A percentile compares a stretch with the other conserved stretches of the same genome.
These are phyloP conservation scores for Zymoseptoria passerinii DNA, from an alignment of 2,329 filamentous ascomycete species.

Conservation along the genomic window DNA sequence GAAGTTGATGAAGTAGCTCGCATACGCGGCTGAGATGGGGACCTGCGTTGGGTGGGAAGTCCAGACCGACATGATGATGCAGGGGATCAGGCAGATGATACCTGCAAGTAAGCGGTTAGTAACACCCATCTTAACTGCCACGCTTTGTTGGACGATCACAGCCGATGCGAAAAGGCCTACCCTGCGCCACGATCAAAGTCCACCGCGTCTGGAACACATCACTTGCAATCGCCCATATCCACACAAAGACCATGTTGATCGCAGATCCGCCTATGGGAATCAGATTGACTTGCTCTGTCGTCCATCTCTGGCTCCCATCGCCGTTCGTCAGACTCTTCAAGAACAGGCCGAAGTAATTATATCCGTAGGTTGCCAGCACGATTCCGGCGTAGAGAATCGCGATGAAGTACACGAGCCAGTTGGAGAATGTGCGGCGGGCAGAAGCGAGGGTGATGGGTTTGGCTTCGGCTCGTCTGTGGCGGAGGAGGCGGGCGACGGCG, in stretches of 20 bases:
- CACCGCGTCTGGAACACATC: conserved; percentile 44
- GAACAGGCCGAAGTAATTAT: conserved; percentile 40
- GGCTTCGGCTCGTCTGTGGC: conserved; percentile 39
- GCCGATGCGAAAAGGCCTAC: conserved; percentile 3
- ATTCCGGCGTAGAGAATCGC: conserved; percentile 37
- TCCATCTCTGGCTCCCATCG: conserved; percentile 38
- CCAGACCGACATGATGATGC: conserved; percentile 49
- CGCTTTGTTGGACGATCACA: background rate
- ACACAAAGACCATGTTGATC: conserved; percentile 38
- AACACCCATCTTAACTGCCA: too few relatives aligned
- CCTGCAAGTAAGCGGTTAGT: background rate
- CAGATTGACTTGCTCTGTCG: conserved; percentile 39
- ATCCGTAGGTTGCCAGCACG: conserved; percentile 41
- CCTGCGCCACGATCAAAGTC: conserved; percentile 44
- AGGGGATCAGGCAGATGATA: conserved; percentile 40
- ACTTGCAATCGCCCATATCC: conserved; percentile 47
- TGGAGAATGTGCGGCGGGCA: conserved; percentile 37
- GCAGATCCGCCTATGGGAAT: conserved; percentile 44
- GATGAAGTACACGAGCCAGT: conserved; percentile 41
- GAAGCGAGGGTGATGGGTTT: conserved; percentile 40
- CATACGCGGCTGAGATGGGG: conserved; percentile 42
- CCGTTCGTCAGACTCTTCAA: conserved; percentile 34
- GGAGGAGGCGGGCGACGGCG: conserved; percentile 37
- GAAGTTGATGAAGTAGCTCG: conserved; percentile 45
- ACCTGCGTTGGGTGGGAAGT: conserved; percentile 38